A percentile compares a stretch with the other conserved stretches of the same genome.
Evolutionary conservation across 2,329 filamentous ascomycete genomes (phyloP).

Genomic region (Epichloe sibirici): DNA sequence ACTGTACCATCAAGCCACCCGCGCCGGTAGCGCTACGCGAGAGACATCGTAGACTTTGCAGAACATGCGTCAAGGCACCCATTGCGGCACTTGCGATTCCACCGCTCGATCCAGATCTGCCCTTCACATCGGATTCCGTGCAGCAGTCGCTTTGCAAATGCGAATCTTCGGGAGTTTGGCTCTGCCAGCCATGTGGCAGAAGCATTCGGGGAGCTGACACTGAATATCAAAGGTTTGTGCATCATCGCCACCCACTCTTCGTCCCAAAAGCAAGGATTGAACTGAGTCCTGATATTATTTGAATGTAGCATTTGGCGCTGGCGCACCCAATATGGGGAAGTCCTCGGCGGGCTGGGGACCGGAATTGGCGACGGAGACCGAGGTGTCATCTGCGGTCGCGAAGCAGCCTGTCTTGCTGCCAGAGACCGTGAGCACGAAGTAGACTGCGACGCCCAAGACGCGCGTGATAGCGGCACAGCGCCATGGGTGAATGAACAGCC

Average conservation of each 20-base stretch:
- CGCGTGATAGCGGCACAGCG: constrained; percentile 30
- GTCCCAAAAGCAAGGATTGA: background rate
- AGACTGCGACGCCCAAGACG: constrained; percentile 72
- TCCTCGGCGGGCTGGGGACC: constrained; percentile 68
- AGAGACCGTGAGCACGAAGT: constrained; percentile 71
- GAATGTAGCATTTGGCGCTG: constrained; percentile 64
- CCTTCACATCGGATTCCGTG: constrained; percentile 44
- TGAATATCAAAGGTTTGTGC: constrained; percentile 43
- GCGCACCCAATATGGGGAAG: constrained; percentile 73
- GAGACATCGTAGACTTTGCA: constrained; percentile 72
- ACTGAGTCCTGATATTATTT: background rate
- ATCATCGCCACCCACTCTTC: background rate
- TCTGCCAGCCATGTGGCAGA: constrained; percentile 74
- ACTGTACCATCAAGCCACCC: constrained; percentile 79
- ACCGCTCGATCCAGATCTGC: constrained; percentile 28
- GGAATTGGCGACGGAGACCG: constrained; percentile 82
- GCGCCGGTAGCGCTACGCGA: constrained; percentile 53
- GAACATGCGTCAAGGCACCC: constrained; percentile 60
- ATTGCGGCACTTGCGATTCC: constrained; percentile 42
- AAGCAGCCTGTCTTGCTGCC: constrained; percentile 60
- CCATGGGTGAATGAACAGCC: constrained; percentile 11
- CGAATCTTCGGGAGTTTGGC: constrained; percentile 53
- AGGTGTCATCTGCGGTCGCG: constrained; percentile 79
- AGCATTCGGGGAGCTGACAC: constrained; percentile 49
- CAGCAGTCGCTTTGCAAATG: constrained; percentile 42